Evolutionary conservation across 1,284 basidiomycete species (phyloP).

Genomic region (Moesziomyces sp.): DNA sequence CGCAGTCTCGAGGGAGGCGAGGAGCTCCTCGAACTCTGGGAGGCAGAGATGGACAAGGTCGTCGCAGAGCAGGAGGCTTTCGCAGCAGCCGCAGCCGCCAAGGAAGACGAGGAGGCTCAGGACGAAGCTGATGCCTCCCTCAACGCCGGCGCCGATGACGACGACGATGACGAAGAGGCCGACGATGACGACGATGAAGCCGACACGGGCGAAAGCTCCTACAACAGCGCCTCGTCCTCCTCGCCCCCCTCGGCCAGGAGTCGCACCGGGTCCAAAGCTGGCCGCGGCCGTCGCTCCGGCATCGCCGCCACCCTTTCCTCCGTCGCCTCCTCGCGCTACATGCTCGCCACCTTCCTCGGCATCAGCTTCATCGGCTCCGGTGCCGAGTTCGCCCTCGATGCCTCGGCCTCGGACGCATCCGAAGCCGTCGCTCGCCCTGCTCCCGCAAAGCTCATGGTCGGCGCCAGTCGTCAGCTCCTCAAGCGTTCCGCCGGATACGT

Average conservation of each 20-base stretch:
- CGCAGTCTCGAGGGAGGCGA: constrained; percentile 64
- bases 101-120: constrained; percentile 50
- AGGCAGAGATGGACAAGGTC: constrained; percentile 59
- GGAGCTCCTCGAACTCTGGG: constrained; percentile 63
- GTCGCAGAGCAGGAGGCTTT: constrained; percentile 41
- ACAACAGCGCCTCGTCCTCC: constrained; percentile 31
- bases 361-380: constrained; percentile 59
- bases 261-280: constrained; percentile 20
- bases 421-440: constrained; percentile 31
- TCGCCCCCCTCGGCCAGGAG: constrained; percentile 38
- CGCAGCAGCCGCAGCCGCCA: constrained; percentile 36
- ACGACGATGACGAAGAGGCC: constrained; percentile 55
- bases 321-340: constrained; percentile 55
- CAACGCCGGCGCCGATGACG: constrained; percentile 44
- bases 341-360: constrained; percentile 61
- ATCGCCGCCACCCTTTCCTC: constrained; percentile 24
- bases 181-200: constrained; percentile 50
- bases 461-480: constrained; percentile 61
- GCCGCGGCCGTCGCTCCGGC: constrained; percentile 20
- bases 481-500: constrained; percentile 55
- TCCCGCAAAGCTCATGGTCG: constrained; percentile 44
- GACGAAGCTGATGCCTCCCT: constrained; percentile 3
- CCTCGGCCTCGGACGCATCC: constrained; percentile 17
- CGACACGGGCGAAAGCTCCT: constrained; percentile 36
- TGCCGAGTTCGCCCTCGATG: constrained; percentile 40